Base-by-base conservation (phyloP, 805 yeast genomes). In the Yarrowia sp. region DNA sequence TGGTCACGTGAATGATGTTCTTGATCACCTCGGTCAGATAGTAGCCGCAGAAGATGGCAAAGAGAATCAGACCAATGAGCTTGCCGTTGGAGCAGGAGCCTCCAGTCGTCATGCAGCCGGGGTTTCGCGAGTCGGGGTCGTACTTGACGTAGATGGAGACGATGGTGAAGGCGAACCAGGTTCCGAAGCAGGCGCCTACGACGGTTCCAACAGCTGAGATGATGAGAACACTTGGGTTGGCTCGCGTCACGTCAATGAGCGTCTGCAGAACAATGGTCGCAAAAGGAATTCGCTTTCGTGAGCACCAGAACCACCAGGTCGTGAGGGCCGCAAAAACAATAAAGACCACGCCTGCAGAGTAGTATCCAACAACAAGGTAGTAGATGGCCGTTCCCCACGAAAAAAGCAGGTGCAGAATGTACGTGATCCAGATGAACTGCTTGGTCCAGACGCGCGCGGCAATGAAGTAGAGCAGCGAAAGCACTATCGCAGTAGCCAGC, bases 11-110 rank as follows among this genome's bases (percentile, higher is more conserved):
- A 35, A 90, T 85, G 14, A 88, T 79, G 68, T 88, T 90, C 74
- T 85, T 84, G 63, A 89, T 77, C 18, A 91, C 94, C 73, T 90
- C 97, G 27, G 94, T 81, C 64, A 90, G 82, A 72, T 84, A 87
- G 71, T 82, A 91, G 18, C 96, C 96, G 5, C 93, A 87, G 72
- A 92, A 89, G 66, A 90, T 84, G 6, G 87, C 83, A 73, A 82
- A 86, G 25, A 90, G 84, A 64, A 90, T 73, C 13, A 87, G 72
- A 4, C 94, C 96, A 65, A 87, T 80, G 66, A 88, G 76, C 68
- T 80, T 87, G 1, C 82, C 76, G 35, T 80, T 77, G 68, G 85
- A 78, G 78, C 90, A 75, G 63, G 82, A 53, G 69, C 90, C 80
- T 65, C 83, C 77, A 67, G 78, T 68, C 14, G 69, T 62, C 14